Conservation (phyloP, 2,329 filamentous ascomycete species). For the Capronia americana region DNA sequence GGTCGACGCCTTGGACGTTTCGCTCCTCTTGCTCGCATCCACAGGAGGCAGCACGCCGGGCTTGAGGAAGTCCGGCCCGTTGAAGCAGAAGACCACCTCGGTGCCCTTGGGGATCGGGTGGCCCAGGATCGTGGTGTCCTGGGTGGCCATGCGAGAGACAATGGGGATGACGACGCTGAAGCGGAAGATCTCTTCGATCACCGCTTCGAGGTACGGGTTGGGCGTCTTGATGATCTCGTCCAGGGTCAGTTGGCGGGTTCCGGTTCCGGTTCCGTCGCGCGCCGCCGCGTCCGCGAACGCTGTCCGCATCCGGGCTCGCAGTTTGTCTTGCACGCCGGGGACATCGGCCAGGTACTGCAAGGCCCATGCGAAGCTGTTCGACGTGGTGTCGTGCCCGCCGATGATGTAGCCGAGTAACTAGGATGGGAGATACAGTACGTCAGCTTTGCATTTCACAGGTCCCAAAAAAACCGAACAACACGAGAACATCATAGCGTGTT, state of each 20-base stretch:
- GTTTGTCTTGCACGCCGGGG: neutral
- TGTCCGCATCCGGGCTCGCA: neutral
- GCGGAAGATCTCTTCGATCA: conserved; percentile 6
- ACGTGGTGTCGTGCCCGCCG: neutral
- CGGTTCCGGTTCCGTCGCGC: no score
- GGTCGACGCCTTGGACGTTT: neutral
- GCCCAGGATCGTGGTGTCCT: neutral
- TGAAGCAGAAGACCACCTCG: neutral
- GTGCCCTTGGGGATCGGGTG: neutral
- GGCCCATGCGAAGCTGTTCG: conserved; percentile 1
- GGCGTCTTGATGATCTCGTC: neutral
- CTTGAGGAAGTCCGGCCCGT: neutral
- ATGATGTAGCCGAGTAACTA: conserved; percentile 1
- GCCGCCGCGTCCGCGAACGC: neutral
- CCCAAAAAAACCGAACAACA: no score
- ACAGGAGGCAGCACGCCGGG: neutral
- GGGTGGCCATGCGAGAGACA: neutral
- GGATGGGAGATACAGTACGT: no score
- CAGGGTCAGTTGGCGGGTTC: neutral
- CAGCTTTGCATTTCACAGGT: no score
- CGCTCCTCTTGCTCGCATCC: neutral
- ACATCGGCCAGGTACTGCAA: neutral
- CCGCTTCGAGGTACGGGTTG: neutral
- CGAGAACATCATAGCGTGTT: no score
- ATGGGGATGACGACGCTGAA: neutral